Conservation (phyloP, 164 flowering plant species). For the Tinospora cordifolia region DNA sequence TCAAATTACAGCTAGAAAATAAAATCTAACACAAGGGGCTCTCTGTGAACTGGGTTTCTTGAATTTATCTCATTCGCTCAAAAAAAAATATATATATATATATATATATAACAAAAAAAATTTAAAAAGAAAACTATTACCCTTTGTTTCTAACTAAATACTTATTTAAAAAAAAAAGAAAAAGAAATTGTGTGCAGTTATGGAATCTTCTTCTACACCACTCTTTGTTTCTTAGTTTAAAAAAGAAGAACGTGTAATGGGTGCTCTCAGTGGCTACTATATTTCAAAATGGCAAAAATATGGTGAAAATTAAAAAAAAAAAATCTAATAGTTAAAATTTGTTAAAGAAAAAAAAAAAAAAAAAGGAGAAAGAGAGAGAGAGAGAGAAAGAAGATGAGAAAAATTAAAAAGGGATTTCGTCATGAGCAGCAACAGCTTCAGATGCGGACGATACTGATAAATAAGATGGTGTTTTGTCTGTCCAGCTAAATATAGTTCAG, state of each 20-base stretch:
- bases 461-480: constrained; percentile 61
- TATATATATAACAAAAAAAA: no score
- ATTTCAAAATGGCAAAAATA: constrained; percentile 11
- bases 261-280: constrained; percentile 13
- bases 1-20: constrained; percentile 9
- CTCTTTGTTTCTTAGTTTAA: constrained; percentile 11
- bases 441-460: constrained; percentile 56
- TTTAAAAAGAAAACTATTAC: constrained; percentile 13
- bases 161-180: constrained; percentile 12
- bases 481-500: constrained; percentile 70
- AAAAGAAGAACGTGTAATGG: constrained; percentile 19
- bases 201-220: constrained; percentile 22
- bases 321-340: no score
- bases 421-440: constrained; percentile 39
- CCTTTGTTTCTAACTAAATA: no score
- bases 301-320: neutral
- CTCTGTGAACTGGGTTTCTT: constrained; percentile 40
- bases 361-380: no score
- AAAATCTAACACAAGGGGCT: constrained; percentile 16
- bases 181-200: neutral
- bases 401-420: constrained; percentile 10
- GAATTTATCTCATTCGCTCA: constrained; percentile 41
- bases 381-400: neutral
- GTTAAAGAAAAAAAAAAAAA: neutral
- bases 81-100: no score